Evolutionary conservation across 768 basidiomycete species (phyloP).

Genomic region (Lepiota subincarnata): DNA sequence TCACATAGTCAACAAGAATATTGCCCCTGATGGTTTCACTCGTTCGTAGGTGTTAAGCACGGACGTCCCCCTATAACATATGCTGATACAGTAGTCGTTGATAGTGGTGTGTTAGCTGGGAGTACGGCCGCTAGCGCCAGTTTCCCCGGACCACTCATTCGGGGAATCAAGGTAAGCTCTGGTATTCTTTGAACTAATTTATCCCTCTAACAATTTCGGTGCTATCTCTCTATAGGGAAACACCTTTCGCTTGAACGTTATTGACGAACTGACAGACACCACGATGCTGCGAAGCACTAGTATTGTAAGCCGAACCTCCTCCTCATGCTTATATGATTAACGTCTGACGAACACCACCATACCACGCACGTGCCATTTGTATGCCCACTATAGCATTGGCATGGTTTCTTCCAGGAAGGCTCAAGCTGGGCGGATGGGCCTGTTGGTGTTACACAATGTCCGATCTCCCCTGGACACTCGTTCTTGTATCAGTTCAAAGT

Average conservation of each 20-base stretch:
- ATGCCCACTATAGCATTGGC: slow-evolving; percentile 35
- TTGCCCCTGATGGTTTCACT: slow-evolving; percentile 47
- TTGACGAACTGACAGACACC: slow-evolving; percentile 40
- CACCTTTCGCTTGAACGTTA: slow-evolving; percentile 42
- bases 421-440: slow-evolving; percentile 39
- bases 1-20: slow-evolving; percentile 35
- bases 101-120: slow-evolving; percentile 30
- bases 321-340: not conserved
- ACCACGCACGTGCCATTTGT: too few species aligned
- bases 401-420: slow-evolving; percentile 35
- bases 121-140: slow-evolving; percentile 12
- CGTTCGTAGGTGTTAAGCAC: slow-evolving; percentile 30
- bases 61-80: too few species aligned
- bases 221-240: slow-evolving; percentile 28
- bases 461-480: slow-evolving; percentile 33
- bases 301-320: slow-evolving; percentile 32
- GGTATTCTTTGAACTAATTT: not conserved
- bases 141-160: slow-evolving; percentile 29
- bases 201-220: too few species aligned
- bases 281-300: slow-evolving; percentile 48
- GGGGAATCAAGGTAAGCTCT: slow-evolving; percentile 22
- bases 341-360: not conserved
- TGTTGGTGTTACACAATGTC: slow-evolving; percentile 37
- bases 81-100: not conserved
- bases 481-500: slow-evolving; percentile 37